Percentiles rank a stretch among this genome's conserved stretches.
Evolutionary conservation across 805 yeast species (phyloP).

Genomic region (Naumovozyma dairenensis): DNA sequence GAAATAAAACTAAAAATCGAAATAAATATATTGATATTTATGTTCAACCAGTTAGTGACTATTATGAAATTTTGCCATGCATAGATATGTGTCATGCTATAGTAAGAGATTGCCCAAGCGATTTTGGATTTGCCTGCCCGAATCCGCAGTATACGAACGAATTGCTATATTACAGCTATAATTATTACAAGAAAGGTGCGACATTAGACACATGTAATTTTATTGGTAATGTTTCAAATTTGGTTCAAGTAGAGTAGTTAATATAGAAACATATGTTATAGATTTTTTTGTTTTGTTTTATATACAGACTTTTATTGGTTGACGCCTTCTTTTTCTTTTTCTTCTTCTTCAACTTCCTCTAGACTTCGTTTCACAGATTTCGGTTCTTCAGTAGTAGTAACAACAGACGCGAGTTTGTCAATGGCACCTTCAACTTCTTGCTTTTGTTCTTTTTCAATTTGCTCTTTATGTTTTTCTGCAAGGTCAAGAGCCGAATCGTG

Average conservation of each 20-base stretch:
- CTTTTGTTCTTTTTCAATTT: constrained; percentile 3
- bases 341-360: not conserved
- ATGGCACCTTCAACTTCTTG: constrained; percentile 1
- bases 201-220: constrained; percentile 34
- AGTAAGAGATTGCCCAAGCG: constrained; percentile 76
- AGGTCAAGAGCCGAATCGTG: constrained; percentile 26
- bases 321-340: not conserved
- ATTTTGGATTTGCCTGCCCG: constrained; percentile 72
- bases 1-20: constrained; percentile 47
- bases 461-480: constrained; percentile 5
- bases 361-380: too few relatives aligned
- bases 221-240: constrained; percentile 25
- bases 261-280: too few relatives aligned
- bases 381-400: too few relatives aligned
- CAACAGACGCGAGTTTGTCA: too few relatives aligned
- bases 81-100: constrained; percentile 67
- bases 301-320: too few relatives aligned
- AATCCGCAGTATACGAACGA: constrained; percentile 6
- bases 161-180: constrained; percentile 26
- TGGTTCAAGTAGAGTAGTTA: not conserved
- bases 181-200: constrained; percentile 9
- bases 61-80: constrained; percentile 83
- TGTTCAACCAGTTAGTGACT: constrained; percentile 44
- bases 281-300: too few relatives aligned
- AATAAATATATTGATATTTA: constrained; percentile 46